Evolutionary conservation across 2,329 filamentous ascomycete species (phyloP).

Genomic region (Escovopsis sp.): DNA sequence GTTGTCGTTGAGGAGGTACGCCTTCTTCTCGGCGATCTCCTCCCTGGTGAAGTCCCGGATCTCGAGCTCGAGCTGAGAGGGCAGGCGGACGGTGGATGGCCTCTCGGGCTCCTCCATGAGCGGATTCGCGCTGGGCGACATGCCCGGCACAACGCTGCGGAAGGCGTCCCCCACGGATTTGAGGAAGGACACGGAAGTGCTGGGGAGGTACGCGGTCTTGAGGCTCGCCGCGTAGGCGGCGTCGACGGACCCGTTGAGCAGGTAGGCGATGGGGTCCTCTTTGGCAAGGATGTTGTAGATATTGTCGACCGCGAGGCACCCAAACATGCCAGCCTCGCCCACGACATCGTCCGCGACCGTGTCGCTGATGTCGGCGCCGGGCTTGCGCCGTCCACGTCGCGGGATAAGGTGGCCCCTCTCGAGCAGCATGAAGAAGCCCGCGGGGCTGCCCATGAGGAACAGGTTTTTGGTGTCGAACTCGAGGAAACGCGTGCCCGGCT

Average conservation of each 20-base stretch:
- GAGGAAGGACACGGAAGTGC: constrained; percentile 49
- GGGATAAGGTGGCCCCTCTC: constrained; percentile 61
- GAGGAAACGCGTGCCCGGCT: constrained; percentile 46
- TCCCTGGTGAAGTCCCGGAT: constrained; percentile 90
- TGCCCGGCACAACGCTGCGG: constrained; percentile 45
- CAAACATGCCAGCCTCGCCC: constrained; percentile 69
- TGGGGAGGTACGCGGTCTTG: constrained; percentile 66
- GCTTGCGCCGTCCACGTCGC: constrained; percentile 60
- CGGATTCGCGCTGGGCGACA: constrained; percentile 17
- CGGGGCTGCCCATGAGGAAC: constrained; percentile 81
- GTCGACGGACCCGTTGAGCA: constrained; percentile 84
- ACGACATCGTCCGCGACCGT: constrained; percentile 43
- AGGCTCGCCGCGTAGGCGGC: constrained; percentile 61
- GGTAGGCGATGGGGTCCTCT: constrained; percentile 70
- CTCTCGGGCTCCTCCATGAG: constrained; percentile 19
- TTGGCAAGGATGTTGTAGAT: constrained; percentile 79
- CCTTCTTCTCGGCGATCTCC: constrained; percentile 81
- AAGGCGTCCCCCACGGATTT: constrained; percentile 49
- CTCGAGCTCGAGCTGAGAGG: constrained; percentile 71
- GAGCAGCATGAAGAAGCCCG: constrained; percentile 82
- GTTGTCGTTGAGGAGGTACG: constrained; percentile 83
- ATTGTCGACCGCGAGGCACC: constrained; percentile 87
- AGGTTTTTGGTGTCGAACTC: constrained; percentile 86
- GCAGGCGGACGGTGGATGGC: constrained; percentile 31
- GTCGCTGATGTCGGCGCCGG: constrained; percentile 54